Conservation (phyloP, 2,329 filamentous ascomycete genomes). For the Calycina herbarum region DNA sequence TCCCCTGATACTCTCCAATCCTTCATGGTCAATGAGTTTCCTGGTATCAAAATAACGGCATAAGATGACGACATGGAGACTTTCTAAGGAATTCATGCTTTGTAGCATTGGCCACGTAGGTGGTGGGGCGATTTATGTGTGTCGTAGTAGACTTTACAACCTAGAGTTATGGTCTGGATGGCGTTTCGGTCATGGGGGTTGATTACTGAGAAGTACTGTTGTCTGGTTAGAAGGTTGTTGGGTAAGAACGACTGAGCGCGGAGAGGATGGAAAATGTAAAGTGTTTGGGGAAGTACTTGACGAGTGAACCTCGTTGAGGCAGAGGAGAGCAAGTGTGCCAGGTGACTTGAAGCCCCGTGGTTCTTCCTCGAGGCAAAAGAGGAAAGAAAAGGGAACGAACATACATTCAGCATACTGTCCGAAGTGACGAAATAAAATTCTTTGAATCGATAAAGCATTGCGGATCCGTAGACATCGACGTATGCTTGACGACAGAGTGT, state of each 20-base stretch:
- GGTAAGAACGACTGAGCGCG: no score
- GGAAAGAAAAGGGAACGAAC: neutral
- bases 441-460: neutral
- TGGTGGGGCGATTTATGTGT: neutral
- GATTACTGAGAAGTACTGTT: neutral
- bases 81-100: neutral
- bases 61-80: neutral
- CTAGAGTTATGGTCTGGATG: neutral
- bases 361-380: no score
- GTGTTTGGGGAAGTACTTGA: no score
- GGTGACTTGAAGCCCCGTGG: no score
- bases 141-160: neutral
- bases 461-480: slow-evolving; percentile 1
- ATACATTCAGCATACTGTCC: neutral
- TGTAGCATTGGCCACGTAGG: neutral
- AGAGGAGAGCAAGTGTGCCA: no score
- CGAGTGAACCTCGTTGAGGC: no score
- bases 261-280: no score
- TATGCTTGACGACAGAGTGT: neutral
- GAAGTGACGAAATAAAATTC: neutral
- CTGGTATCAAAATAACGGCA: neutral
- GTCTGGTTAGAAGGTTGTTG: no score
- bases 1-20: neutral
- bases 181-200: neutral
- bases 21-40: neutral